Evolutionary conservation across 2,329 filamentous ascomycete genomes (phyloP).

Genomic region (Tolypocladium ovalisporum): DNA sequence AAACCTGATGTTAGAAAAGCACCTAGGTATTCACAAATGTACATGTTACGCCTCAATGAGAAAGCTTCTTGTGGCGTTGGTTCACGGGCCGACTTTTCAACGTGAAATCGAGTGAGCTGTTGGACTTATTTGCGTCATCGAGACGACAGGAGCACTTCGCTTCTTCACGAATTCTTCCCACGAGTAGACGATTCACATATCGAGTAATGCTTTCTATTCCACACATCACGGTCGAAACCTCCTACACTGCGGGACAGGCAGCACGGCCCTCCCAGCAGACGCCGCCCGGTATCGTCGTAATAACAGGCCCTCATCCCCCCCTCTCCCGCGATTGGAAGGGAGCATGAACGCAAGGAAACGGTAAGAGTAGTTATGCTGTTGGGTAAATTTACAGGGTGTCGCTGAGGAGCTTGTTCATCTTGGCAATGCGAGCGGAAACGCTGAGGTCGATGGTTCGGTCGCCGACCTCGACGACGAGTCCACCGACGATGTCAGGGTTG

Average conservation of each 20-base stretch:
- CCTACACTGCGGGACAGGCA: conserved; percentile 3
- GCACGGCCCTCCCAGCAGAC: not conserved
- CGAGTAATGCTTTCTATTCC: conserved; percentile 9
- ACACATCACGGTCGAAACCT: conserved; percentile 7
- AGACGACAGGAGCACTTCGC: not conserved
- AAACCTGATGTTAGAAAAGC: not conserved
- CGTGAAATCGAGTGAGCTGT: not conserved
- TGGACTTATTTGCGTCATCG: not conserved
- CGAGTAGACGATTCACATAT: not conserved
- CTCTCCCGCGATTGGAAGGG: conserved; percentile 1
- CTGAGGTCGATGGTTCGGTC: conserved; percentile 97
- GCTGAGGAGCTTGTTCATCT: conserved; percentile 98
- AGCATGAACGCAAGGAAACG: conserved; percentile 16
- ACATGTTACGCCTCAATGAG: not conserved
- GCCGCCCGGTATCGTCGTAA: not conserved
- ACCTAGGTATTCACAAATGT: no score
- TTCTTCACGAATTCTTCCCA: not conserved
- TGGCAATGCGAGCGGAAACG: conserved; percentile 87
- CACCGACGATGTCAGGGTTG: conserved; percentile 88
- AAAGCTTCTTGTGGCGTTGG: no score
- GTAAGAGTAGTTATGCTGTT: conserved; percentile 12
- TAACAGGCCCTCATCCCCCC: not conserved
- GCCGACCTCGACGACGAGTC: conserved; percentile 89
- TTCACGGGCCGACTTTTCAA: not conserved
- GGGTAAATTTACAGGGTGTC: conserved; percentile 74